A percentile compares a stretch with the other conserved stretches of the same genome.
These are phyloP conservation scores for Claviceps monticola DNA, from an alignment of 2,329 filamentous ascomycete species.

Conservation along the genomic window DNA sequence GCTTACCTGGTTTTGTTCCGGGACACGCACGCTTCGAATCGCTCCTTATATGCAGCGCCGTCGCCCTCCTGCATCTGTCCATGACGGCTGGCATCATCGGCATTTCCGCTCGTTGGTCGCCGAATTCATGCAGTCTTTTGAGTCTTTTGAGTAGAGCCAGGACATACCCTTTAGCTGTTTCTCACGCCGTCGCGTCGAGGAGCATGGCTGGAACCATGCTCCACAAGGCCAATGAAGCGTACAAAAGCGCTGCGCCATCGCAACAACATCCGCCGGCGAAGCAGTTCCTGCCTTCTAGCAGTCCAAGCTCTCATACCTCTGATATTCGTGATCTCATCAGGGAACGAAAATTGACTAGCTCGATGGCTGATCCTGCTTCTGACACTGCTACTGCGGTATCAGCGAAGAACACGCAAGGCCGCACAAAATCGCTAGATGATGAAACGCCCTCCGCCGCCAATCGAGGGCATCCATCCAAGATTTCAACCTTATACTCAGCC, in stretches of 20 bases:
- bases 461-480: background rate
- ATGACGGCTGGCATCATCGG: constrained; percentile 21
- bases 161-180: constrained; percentile 14
- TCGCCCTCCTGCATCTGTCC: constrained; percentile 12
- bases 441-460: constrained; percentile 13
- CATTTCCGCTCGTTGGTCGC: constrained; percentile 23
- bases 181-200: constrained; percentile 4
- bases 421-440: constrained; percentile 14
- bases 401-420: constrained; percentile 22
- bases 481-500: constrained; percentile 23
- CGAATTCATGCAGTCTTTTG: constrained; percentile 16
- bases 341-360: constrained; percentile 24
- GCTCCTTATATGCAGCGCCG: background rate
- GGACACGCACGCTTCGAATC: background rate
- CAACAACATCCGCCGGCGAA: constrained; percentile 28
- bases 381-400: constrained; percentile 17
- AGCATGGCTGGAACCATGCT: constrained; percentile 6
- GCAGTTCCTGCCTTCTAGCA: constrained; percentile 44
- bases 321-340: constrained; percentile 39
- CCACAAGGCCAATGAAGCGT: constrained; percentile 6
- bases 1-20: background rate
- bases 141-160: constrained; percentile 12
- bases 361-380: constrained; percentile 8
- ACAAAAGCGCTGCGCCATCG: constrained; percentile 17
- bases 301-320: constrained; percentile 28